Base-by-base conservation (phyloP, 2,329 filamentous ascomycete species). In the Trichoderma afroharzianum region DNA sequence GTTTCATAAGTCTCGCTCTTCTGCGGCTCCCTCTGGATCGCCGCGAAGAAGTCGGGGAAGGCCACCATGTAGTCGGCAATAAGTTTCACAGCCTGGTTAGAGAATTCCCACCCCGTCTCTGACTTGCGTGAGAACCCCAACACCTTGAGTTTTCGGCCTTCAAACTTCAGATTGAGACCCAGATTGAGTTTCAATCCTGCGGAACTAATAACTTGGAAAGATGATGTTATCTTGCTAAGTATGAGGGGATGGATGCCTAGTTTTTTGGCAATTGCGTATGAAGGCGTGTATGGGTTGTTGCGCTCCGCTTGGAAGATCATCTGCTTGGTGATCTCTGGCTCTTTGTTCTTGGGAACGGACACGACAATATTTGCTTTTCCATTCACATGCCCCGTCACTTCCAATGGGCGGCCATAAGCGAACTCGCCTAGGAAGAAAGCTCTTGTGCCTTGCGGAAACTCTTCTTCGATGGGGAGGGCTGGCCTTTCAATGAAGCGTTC, bases 361-460 rank as follows among this genome's bases (percentile, higher is more conserved):
- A 98, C 86, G 82, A 91, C 88, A 68, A 97, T 90, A 72, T 94
- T 91, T 12, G 93, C 90, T 80, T 93, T 95, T 77, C 93, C 91
- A 72, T 88, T 86, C 18, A 86, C 85, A 78, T 98, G 93, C 1
- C 89, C 90, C 28, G 88, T 88, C 26, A 99, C 90, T 79, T 96
- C 91, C n/a, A 97, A 84, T 4, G 96, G 95, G 47, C 95, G 90
- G 18, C 96, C 96, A 77, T 97, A 98, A 68, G 94, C 93, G 82
- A 92, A 97, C 47, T 98, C 95, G 61, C 96, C 96, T 3, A 99
- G 84, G 85, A 97, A 98, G 83, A 99, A 99, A 1, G 93, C 94
- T 70, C 91, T 89, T 2, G 93, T 93, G 50, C 90, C 91, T 70
- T 91, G 82, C 0, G 96, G 95, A 74, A 98, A 98, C 78, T 99